Conservation (phyloP, 768 basidiomycete species). For the Krasilnikovozyma curviuscula region DNA sequence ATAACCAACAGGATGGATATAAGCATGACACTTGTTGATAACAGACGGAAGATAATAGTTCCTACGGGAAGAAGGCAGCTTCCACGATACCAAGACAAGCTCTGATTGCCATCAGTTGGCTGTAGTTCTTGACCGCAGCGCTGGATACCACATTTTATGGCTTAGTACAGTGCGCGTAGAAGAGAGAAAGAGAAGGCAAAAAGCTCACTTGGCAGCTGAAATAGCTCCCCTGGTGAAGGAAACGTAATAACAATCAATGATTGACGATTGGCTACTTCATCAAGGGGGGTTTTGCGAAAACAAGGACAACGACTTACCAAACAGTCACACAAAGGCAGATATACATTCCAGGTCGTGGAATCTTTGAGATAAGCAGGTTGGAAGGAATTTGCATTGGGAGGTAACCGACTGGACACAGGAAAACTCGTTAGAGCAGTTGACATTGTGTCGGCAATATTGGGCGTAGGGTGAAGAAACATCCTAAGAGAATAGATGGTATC, state of each 20-base stretch:
- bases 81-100: constrained; percentile 16
- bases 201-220: constrained; percentile 9
- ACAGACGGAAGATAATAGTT: background rate
- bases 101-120: constrained; percentile 12
- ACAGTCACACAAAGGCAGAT: background rate
- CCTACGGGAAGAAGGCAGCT: background rate
- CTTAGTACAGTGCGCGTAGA: too few species aligned
- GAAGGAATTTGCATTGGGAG: constrained; percentile 13
- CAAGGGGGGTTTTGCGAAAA: too few species aligned
- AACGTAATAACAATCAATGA: too few species aligned
- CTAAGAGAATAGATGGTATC: constrained; percentile 15
- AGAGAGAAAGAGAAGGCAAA: too few species aligned
- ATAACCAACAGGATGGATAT: background rate
- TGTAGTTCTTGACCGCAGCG: constrained; percentile 15
- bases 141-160: too few species aligned
- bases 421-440: too few species aligned
- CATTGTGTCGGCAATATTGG: background rate
- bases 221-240: constrained; percentile 16
- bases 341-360: constrained; percentile 3
- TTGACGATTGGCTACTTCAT: too few species aligned
- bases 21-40: background rate
- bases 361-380: constrained; percentile 7
- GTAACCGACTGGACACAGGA: constrained; percentile 12
- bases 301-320: too few species aligned
- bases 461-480: background rate